A percentile compares a stretch with the other conserved stretches of the same genome.
Evolutionary conservation across 2,329 filamentous ascomycete genomes (phyloP).

Genomic region (Sphaerulina vaccinii): DNA sequence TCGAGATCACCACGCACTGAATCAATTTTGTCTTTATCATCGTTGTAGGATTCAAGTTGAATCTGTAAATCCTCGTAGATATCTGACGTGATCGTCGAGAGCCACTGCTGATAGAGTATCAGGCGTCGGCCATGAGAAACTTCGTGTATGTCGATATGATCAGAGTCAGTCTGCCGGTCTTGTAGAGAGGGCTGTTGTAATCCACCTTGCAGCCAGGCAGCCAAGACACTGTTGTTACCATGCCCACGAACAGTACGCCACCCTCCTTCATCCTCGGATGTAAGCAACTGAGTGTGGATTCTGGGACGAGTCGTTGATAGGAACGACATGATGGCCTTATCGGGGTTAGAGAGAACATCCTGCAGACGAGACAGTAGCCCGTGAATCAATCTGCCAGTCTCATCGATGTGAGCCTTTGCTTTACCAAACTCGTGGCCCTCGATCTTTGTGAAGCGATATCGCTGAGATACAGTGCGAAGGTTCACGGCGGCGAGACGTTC

Average conservation of each 20-base stretch:
- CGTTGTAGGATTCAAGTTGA: conserved; percentile 10
- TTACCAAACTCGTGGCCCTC: conserved; percentile 41
- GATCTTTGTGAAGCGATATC: conserved; percentile 40
- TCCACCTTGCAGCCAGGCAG: too few relatives aligned
- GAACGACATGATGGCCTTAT: conserved; percentile 9
- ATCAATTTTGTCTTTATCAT: neutral
- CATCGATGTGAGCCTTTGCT: conserved; percentile 22
- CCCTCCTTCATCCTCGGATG: conserved; percentile 29
- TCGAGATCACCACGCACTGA: conserved; percentile 37
- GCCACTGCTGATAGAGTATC: conserved; percentile 14
- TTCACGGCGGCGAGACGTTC: conserved; percentile 53
- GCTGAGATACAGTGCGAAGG: conserved; percentile 43
- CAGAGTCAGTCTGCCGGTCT: too few relatives aligned
- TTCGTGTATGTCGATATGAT: neutral
- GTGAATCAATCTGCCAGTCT: conserved; percentile 23
- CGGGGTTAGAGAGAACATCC: conserved; percentile 1
- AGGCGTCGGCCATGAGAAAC: conserved; percentile 16
- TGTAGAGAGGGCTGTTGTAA: too few relatives aligned
- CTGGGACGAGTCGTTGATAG: conserved; percentile 19
- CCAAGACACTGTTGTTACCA: too few relatives aligned
- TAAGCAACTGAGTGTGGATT: conserved; percentile 27
- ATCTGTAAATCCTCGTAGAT: conserved; percentile 16
- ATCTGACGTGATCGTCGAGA: conserved; percentile 10
- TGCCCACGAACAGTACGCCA: too few relatives aligned
- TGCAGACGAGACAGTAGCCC: conserved; percentile 14